Evolutionary conservation across 768 basidiomycete species (phyloP).

Genomic region (Holtermanniella nyarrowii): DNA sequence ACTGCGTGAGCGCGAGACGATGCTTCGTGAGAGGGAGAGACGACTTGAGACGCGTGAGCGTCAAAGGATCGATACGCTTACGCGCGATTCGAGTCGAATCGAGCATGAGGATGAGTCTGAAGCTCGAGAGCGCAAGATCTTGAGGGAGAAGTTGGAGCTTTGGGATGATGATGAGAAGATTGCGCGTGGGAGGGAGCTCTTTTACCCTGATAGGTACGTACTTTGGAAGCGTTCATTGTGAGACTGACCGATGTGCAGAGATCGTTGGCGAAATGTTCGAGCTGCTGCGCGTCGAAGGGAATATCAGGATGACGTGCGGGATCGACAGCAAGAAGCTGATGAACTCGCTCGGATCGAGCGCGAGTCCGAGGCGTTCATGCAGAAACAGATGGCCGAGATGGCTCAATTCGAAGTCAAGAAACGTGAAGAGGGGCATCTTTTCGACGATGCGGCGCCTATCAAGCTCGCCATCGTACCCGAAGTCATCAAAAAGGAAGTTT

Average conservation of each 20-base stretch:
- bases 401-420: constrained; percentile 83
- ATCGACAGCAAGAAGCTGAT: constrained; percentile 68
- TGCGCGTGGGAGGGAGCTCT: constrained; percentile 83
- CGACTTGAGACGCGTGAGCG: constrained; percentile 88
- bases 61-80: constrained; percentile 51
- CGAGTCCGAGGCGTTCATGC: constrained; percentile 88
- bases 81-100: constrained; percentile 34
- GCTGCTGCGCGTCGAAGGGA: constrained; percentile 62
- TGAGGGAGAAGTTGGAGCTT: constrained; percentile 56
- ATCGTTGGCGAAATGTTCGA: constrained; percentile 75
- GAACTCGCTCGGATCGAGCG: constrained; percentile 77
- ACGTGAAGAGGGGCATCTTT: constrained; percentile 74
- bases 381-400: constrained; percentile 91
- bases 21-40: constrained; percentile 80
- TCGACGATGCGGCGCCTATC: constrained; percentile 86
- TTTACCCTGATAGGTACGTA: constrained; percentile 78
- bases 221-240: not conserved
- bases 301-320: constrained; percentile 67
- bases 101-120: constrained; percentile 24
- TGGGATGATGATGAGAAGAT: constrained; percentile 81
- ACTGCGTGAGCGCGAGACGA: constrained; percentile 67
- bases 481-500: constrained; percentile 2
- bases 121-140: constrained; percentile 16
- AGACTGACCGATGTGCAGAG: constrained; percentile 42
- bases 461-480: constrained; percentile 61